Evolutionary conservation across 2,329 filamentous ascomycete species (phyloP).

Genomic region (Colletotrichum tropicicola): DNA sequence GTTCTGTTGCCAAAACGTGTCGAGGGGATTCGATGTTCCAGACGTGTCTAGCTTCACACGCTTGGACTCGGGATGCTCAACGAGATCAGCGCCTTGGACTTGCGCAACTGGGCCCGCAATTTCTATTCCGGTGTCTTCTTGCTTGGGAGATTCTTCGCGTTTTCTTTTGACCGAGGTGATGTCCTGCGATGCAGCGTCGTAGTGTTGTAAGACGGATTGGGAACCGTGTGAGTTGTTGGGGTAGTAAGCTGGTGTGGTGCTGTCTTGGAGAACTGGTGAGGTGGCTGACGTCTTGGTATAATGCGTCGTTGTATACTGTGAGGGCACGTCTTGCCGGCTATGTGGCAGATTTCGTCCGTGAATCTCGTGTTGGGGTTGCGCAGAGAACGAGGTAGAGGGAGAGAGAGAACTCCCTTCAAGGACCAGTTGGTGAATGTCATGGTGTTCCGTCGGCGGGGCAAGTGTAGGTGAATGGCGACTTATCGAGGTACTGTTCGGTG

Average conservation of each 20-base stretch:
- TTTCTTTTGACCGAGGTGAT: background rate
- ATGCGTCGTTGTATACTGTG: too few relatives aligned
- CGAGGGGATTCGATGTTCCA: background rate
- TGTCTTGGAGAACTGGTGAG: background rate
- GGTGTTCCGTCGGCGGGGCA: too few relatives aligned
- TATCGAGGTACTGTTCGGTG: too few relatives aligned
- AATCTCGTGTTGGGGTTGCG: too few relatives aligned
- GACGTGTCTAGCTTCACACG: background rate
- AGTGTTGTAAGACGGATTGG: constrained; percentile 11
- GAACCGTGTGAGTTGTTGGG: constrained; percentile 2
- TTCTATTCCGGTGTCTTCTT: background rate
- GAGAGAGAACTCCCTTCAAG: too few relatives aligned
- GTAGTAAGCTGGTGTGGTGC: background rate
- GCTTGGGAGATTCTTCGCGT: background rate
- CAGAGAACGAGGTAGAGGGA: too few relatives aligned
- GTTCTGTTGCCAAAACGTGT: background rate
- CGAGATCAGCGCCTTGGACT: too few relatives aligned
- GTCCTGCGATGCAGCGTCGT: background rate
- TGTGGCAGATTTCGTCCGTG: too few relatives aligned
- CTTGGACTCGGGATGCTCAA: background rate
- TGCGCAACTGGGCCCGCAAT: background rate
- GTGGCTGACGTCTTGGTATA: background rate
- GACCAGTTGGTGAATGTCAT: too few relatives aligned
- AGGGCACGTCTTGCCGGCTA: too few relatives aligned
- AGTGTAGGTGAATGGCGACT: too few relatives aligned